Base-by-base conservation (phyloP, 805 yeast genomes). In the Yamadazyma tumulicola region DNA sequence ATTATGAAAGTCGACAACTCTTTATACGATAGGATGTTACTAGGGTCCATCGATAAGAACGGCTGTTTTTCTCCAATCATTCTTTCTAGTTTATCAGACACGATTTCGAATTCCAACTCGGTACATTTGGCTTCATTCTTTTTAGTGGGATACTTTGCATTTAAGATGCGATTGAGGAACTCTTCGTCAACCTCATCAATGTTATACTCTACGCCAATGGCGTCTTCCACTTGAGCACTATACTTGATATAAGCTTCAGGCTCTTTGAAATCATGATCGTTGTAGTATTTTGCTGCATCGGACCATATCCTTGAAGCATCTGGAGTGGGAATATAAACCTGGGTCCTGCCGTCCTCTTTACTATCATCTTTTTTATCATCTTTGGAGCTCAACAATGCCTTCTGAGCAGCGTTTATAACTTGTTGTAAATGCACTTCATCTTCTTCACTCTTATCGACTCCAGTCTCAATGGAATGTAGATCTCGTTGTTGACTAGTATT, bases 361-460 rank as follows among this genome's bases (percentile, higher is more conserved):
- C 26, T 26, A 13, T 39, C 41, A n/a, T 44, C 51, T 27, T 47
- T 67, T 64, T 34, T 70, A 20, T 26, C 17, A 50, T 38, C 77
- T 33, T 51, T 47, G 4, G 67, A 53, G 13, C 64, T 61, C 22
- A 63, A 42, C 13, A 85, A 72, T 2, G 81, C 79, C 19, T 78
- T 77, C 34, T 79, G 81, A 2, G 87, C 77, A 10, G 91, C 91
- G 59, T 80, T 79, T 45, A 93, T 81, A 32, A 89, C 96, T 43
- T 83, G 86, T 57, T 91, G 95, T 43, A 93, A 70, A 74, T 93
- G 98, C 26, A 85, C 93, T 59, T 93, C 98, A 49, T 87, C 95
- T 60, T 93, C 98, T 60, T 93, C 98, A 47, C 85, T 87, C 57
- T 93, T 93, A 53, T 93, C 98, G 26, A 93, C 98, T 61, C 98